These are phyloP conservation scores for Tolypocladium guangdongense DNA, from an alignment of 2,329 filamentous ascomycete genomes.

Conservation along the genomic window DNA sequence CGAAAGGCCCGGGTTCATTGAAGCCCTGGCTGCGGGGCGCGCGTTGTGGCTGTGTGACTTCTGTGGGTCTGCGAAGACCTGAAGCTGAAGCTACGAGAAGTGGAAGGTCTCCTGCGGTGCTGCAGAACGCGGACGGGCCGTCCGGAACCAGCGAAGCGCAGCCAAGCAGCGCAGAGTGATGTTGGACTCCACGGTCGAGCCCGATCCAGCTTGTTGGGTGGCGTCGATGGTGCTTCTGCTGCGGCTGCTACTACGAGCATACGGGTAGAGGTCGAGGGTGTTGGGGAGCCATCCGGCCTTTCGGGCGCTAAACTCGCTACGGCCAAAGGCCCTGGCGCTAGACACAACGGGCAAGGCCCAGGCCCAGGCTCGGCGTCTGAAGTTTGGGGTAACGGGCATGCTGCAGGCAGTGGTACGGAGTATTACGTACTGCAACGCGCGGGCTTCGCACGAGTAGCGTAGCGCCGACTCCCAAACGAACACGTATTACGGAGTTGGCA, in stretches of 20 bases:
- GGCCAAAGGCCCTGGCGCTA: constrained; percentile 7
- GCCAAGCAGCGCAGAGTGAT: background rate
- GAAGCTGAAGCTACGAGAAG: background rate
- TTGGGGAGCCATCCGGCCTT: background rate
- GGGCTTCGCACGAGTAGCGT: background rate
- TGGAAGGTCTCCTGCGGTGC: background rate
- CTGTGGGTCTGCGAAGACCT: background rate
- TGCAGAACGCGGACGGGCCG: background rate
- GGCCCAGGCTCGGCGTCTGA: background rate
- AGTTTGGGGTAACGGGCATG: background rate
- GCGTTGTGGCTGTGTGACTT: background rate
- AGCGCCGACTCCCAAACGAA: background rate
- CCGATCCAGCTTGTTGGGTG: too few species aligned
- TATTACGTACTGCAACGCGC: background rate
- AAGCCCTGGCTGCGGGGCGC: background rate
- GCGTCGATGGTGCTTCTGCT: background rate
- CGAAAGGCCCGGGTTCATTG: background rate
- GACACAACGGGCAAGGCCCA: constrained; percentile 5
- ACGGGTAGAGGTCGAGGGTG: background rate
- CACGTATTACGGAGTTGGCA: background rate
- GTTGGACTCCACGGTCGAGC: too few species aligned
- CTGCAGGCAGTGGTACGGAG: too few species aligned
- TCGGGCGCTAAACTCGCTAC: constrained; percentile 1
- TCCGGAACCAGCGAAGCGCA: background rate
- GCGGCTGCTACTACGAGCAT: background rate